Percentiles rank a stretch among this genome's conserved stretches.
phyloP scores from a whole-genome alignment of 2,329 filamentous ascomycete genomes.

The Aspergillus aculeatinus region DNA sequence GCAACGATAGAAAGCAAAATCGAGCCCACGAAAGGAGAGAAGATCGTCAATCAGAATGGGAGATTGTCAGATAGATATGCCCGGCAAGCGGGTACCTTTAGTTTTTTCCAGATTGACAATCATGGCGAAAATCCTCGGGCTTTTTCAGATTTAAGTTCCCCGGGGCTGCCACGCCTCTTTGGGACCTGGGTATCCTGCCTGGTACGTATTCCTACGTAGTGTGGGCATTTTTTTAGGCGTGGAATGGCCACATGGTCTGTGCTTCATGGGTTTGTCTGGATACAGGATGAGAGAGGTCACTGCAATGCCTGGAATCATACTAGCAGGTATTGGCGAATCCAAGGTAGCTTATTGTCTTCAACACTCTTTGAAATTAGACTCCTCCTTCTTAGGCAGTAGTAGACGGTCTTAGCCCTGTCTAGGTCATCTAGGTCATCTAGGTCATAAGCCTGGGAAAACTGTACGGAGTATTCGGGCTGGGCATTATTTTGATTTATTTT shows the following conservation, averaged over 20 bases:
- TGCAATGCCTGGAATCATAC: conserved; percentile 6
- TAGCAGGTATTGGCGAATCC: not conserved
- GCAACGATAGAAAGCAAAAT: conserved; percentile 10
- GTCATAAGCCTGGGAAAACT: not conserved
- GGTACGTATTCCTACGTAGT: not conserved
- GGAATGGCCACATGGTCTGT: conserved; percentile 13
- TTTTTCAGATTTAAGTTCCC: conserved; percentile 16
- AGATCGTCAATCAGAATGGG: conserved; percentile 15
- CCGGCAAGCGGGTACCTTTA: conserved; percentile 16
- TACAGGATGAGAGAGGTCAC: not conserved
- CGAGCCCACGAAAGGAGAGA: conserved; percentile 15
- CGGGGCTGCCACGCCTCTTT: conserved; percentile 8
- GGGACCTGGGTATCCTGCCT: not conserved
- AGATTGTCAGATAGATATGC: conserved; percentile 17
- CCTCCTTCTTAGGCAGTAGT: not conserved
- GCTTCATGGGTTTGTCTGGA: not conserved
- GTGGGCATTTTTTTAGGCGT: conserved; percentile 9
- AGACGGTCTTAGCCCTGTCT: not conserved
- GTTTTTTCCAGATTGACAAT: conserved; percentile 12
- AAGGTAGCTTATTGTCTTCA: conserved; percentile 2
- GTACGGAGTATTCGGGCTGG: not conserved
- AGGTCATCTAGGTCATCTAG: not conserved
- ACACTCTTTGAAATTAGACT: not conserved
- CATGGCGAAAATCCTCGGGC: conserved; percentile 16
- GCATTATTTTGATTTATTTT: not conserved